Evolutionary conservation across 2,329 filamentous ascomycete genomes (phyloP), one percentile per base, ranked within the genome.

Genomic region (Fusarium sp.): DNA sequence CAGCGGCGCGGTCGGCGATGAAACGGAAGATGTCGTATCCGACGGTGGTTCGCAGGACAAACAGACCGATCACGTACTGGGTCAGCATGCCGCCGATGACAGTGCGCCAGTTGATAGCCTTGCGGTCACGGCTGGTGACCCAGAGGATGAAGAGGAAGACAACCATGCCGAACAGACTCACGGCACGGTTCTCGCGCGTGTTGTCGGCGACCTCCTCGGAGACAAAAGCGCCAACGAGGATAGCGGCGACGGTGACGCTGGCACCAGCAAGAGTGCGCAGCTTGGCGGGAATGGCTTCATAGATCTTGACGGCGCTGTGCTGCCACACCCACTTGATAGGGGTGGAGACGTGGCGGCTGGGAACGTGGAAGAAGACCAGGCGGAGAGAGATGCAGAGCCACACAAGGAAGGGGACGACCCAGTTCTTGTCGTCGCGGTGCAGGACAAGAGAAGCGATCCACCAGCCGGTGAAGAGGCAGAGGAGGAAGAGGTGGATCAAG

Each of bases 11-110:
- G 53, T 83, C 83, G 6, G 93, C 94, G 72, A 97, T 87, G 82
- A 97, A 97, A 78, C 88, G 89, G 87, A 97, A 97, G 76, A 97
- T 97, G 79, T 96, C 92, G 80, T 89, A 96, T 60, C 94, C 94
- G 39, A 88, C 92, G 39, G 85, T 80, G 5, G 93, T 96, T 47
- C 93, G 88, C 71, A 97, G 84, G 47, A 97, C 94, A 74, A 97
- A 97, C 14, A 97, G 84, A 6, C 93, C 94, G 67, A 97, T 86
- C 75, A 97, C 84, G 80, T 94, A 97, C 79, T 97, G 94, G 13
- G 90, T 84, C 41, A 97, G 83, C 90, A 97, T 96, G 62, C 94
- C 94, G 37, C 92, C 92, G 63, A 97, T 92, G 71, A 97, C 91
- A 2, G 92, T 92, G 74, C 92, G 90, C 90, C 90, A 94, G 68